A percentile compares a stretch with the other conserved stretches of the same genome.
phyloP scores from a whole-genome alignment of 192 early-diverging fungal genomes.

The Podochytrium sp. region DNA sequence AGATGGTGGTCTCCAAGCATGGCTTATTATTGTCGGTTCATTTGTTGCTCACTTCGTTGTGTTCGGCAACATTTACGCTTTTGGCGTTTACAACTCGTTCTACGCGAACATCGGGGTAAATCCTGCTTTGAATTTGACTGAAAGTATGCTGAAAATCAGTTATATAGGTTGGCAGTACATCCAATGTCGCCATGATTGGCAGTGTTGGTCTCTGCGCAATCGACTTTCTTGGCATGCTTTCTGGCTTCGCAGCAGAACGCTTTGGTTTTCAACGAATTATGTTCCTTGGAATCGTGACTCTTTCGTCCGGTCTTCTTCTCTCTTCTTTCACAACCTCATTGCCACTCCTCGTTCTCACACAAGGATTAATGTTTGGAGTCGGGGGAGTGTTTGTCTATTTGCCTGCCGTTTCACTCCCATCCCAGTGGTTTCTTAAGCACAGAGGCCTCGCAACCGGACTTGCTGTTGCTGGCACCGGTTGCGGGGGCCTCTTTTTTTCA shows the following conservation, averaged over 20 bases:
- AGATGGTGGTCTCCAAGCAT: slow-evolving; percentile 6
- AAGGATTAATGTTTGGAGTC: slow-evolving; percentile 70
- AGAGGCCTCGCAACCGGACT: slow-evolving; percentile 74
- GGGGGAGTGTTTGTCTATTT: slow-evolving; percentile 71
- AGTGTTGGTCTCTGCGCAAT: neutral
- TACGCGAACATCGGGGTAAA: neutral
- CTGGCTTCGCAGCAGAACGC: slow-evolving; percentile 35
- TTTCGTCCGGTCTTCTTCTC: slow-evolving; percentile 35
- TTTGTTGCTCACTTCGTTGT: slow-evolving; percentile 20
- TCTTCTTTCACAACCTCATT: slow-evolving; percentile 19
- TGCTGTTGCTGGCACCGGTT: slow-evolving; percentile 68
- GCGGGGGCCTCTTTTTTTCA: slow-evolving; percentile 73
- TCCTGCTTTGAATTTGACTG: too few relatives aligned
- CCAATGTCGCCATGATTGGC: slow-evolving; percentile 17
- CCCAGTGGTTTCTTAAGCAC: slow-evolving; percentile 71
- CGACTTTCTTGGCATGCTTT: neutral
- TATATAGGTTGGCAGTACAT: slow-evolving; percentile 3
- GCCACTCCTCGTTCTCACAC: slow-evolving; percentile 13
- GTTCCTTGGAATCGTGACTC: slow-evolving; percentile 49
- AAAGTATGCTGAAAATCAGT: too few relatives aligned
- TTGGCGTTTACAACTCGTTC: slow-evolving; percentile 18
- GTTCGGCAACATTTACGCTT: slow-evolving; percentile 1
- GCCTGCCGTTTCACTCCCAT: slow-evolving; percentile 64
- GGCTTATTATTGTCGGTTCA: slow-evolving; percentile 9
- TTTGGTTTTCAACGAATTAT: slow-evolving; percentile 56